Evolutionary conservation across 2,329 filamentous ascomycete genomes (phyloP), one percentile per base, ranked within the genome.

Genomic region (Claviceps pusilla): DNA sequence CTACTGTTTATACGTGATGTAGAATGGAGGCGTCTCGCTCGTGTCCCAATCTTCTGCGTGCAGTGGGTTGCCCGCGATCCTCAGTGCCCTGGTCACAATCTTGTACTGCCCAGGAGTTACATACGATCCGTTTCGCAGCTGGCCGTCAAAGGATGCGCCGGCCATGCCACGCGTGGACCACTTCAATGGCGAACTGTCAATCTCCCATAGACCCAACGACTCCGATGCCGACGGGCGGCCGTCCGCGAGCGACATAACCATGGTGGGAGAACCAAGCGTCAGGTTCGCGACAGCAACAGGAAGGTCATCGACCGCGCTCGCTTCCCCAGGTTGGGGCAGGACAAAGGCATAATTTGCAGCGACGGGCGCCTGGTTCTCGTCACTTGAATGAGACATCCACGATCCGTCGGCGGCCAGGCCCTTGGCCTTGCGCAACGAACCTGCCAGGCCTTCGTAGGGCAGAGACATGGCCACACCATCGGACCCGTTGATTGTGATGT

Each of bases 61-160:
- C 3, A 62, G 57, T 7, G 61, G 57, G 54, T 76, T 65, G 9
- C 74, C 73, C 54, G 71, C 73, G 55, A 76, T 66, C 58, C 68
- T 69, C 54, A 76, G 64, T 28, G 72, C 69, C 59, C 67, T 68
- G 51, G 74, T 62, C 3, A 62, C 65, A 47, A 76, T 62, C 63
- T 69, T 71, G 65, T 76, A 76, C 7, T 57, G 55, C 11, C 73
- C 74, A 7, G 66, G 63, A 7, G 70, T 66, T 6, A 66, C 72
- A 51, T 71, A 73, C 0, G 56, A 63, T 24, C 71, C 72, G 14
- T 71, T 67, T 0, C 64, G 63, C 7, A 76, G 60, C 50, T 61
- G 61, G 33, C 74, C 74, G 55, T 73, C 68, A 67, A 71, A 76
- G 4, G 19, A 1, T 1, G 35, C 5, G 29, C 41, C 12, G 0